phyloP scores from a whole-genome alignment of 352 stramenopile genomes.

The Elongisporangium anandrum region DNA sequence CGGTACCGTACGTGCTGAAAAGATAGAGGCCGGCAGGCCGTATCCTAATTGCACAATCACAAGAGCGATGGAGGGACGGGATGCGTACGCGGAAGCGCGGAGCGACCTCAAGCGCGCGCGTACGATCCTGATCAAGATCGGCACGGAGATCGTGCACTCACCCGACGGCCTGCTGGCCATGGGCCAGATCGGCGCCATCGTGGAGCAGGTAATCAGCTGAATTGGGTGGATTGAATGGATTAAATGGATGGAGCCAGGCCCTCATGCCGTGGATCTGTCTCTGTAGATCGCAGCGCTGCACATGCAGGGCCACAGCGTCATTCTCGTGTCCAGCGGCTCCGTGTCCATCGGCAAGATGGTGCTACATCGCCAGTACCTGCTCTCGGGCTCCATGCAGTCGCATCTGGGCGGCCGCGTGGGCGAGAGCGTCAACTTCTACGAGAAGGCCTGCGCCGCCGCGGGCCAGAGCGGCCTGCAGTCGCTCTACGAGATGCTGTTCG shows the following conservation, averaged over 20 bases:
- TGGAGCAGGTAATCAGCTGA: constrained; percentile 41
- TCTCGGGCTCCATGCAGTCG: constrained; percentile 81
- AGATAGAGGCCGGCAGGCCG: background rate
- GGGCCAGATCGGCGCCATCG: constrained; percentile 81
- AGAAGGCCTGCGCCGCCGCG: constrained; percentile 64
- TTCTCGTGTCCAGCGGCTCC: constrained; percentile 80
- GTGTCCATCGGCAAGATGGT: constrained; percentile 79
- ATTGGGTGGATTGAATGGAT: background rate
- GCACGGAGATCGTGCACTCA: constrained; percentile 83
- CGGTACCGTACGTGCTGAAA: background rate
- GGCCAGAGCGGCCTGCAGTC: constrained; percentile 80
- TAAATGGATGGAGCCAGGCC: background rate
- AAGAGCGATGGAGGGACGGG: constrained; percentile 2
- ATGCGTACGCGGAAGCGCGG: constrained; percentile 8
- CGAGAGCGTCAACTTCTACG: constrained; percentile 54
- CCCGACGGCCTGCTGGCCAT: constrained; percentile 70
- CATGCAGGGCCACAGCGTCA: constrained; percentile 79
- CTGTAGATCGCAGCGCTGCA: constrained; percentile 66
- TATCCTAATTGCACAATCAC: background rate
- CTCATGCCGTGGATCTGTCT: background rate
- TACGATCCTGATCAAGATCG: constrained; percentile 84
- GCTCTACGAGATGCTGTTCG: constrained; percentile 84
- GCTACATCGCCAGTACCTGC: constrained; percentile 74
- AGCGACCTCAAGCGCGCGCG: constrained; percentile 49
- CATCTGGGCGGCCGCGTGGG: constrained; percentile 64